A percentile compares a stretch with the other conserved stretches of the same genome.
Evolutionary conservation across 345 rosid species (phyloP).

Genomic region (Salix arbutifolia): DNA sequence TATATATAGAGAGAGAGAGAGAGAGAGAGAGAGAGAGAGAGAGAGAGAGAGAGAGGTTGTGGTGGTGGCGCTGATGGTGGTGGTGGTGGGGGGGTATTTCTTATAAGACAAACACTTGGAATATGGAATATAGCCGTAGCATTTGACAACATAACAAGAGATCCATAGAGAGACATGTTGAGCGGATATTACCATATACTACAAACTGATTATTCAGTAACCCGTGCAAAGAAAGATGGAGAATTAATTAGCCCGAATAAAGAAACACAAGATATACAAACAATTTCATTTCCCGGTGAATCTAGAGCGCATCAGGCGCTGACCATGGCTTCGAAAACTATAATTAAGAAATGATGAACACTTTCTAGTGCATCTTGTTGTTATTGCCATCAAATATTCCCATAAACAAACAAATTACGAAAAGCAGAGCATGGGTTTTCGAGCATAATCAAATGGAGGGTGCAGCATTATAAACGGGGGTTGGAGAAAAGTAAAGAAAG

Average conservation of each 20-base stretch:
- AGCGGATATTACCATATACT: slow-evolving; percentile 40
- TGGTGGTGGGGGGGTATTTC: slow-evolving; percentile 2
- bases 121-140: slow-evolving; percentile 65
- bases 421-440: slow-evolving; percentile 6
- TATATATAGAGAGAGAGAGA: too few species aligned
- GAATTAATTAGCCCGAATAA: slow-evolving; percentile 29
- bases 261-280: slow-evolving; percentile 14
- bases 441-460: background rate
- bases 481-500: background rate
- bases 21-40: too few species aligned
- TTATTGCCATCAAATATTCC: slow-evolving; percentile 1
- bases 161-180: slow-evolving; percentile 51
- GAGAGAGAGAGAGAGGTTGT: too few species aligned
- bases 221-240: slow-evolving; percentile 21
- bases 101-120: slow-evolving; percentile 85
- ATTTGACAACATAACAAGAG: slow-evolving; percentile 46
- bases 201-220: slow-evolving; percentile 24
- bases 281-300: slow-evolving; percentile 62
- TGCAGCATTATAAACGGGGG: slow-evolving; percentile 6
- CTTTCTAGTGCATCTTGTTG: slow-evolving; percentile 12
- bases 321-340: slow-evolving; percentile 56
- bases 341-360: slow-evolving; percentile 29
- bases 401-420: slow-evolving; percentile 3
- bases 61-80: too few species aligned
- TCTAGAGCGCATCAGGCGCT: slow-evolving; percentile 99